A percentile compares a stretch with the other conserved stretches of the same genome.
These are phyloP conservation scores for Russula olivacea DNA, from an alignment of 768 basidiomycete species.

Conservation along the genomic window DNA sequence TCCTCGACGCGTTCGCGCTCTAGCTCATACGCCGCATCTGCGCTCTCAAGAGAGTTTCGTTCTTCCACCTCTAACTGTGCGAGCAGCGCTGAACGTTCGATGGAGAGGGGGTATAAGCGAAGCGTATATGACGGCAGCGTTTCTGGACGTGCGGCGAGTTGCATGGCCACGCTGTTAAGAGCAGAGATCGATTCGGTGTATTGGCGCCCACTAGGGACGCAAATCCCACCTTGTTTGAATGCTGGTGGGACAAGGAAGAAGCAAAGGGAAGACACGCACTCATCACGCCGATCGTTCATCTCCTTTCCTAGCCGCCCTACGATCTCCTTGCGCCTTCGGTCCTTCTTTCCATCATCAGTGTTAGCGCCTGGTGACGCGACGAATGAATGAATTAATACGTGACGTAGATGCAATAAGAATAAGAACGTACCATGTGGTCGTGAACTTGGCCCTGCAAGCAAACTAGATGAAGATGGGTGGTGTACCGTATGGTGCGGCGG, in stretches of 20 bases:
- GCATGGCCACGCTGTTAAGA: constrained; percentile 52
- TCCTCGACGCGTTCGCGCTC: constrained; percentile 77
- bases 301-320: constrained; percentile 69
- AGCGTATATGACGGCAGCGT: constrained; percentile 59
- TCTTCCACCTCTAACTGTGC: constrained; percentile 63
- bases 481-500: constrained; percentile 37
- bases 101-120: constrained; percentile 62
- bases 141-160: constrained; percentile 66
- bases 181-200: constrained; percentile 56
- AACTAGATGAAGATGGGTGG: constrained; percentile 45
- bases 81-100: constrained; percentile 72
- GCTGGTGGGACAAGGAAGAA: constrained; percentile 12
- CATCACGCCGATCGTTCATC: constrained; percentile 66
- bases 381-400: constrained; percentile 3
- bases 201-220: constrained; percentile 45
- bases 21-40: constrained; percentile 67
- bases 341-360: constrained; percentile 48
- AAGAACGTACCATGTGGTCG: constrained; percentile 14
- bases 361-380: constrained; percentile 20
- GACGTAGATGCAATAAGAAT: background rate
- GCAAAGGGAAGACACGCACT: constrained; percentile 41
- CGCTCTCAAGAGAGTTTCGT: constrained; percentile 58
- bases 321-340: constrained; percentile 63
- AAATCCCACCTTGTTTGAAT: constrained; percentile 12
- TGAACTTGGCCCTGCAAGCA: constrained; percentile 25